Conservation (phyloP, 768 basidiomycete genomes). For the Botryobasidium botryosum region DNA sequence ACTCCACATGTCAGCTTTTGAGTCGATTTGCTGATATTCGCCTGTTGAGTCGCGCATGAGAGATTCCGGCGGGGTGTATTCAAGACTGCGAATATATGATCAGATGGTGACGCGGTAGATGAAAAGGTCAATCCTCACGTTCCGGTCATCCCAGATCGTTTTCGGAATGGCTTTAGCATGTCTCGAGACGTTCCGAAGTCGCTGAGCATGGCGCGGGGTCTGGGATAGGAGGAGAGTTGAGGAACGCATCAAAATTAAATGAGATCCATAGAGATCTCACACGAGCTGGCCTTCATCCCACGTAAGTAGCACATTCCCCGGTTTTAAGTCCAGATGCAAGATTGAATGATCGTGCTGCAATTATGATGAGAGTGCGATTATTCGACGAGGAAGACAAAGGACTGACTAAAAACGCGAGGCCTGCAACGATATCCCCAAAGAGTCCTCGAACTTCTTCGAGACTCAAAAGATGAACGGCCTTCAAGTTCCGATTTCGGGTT, state of each 20-base stretch:
- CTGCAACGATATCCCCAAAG: conserved; percentile 74
- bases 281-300: conserved; percentile 77
- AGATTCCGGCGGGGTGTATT: conserved; percentile 81
- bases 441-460: conserved; percentile 68
- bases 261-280: conserved; percentile 25
- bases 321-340: conserved; percentile 84
- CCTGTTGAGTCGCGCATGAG: conserved; percentile 49
- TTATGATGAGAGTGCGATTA: background rate
- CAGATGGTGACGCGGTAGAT: background rate
- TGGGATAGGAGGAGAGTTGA: conserved; percentile 18
- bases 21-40: conserved; percentile 51
- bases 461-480: conserved; percentile 67
- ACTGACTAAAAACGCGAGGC: conserved; percentile 69
- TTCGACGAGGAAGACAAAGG: background rate
- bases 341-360: conserved; percentile 65
- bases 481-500: conserved; percentile 8
- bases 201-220: conserved; percentile 85
- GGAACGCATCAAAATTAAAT: background rate
- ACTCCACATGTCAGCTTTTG: conserved; percentile 94
- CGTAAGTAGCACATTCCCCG: conserved; percentile 82
- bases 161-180: conserved; percentile 52
- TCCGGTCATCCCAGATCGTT: conserved; percentile 84
- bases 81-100: conserved; percentile 33
- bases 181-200: conserved; percentile 93
- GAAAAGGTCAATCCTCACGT: conserved; percentile 41